Base-by-base conservation (phyloP, 768 basidiomycete genomes). In the Lepiota venenata region DNA sequence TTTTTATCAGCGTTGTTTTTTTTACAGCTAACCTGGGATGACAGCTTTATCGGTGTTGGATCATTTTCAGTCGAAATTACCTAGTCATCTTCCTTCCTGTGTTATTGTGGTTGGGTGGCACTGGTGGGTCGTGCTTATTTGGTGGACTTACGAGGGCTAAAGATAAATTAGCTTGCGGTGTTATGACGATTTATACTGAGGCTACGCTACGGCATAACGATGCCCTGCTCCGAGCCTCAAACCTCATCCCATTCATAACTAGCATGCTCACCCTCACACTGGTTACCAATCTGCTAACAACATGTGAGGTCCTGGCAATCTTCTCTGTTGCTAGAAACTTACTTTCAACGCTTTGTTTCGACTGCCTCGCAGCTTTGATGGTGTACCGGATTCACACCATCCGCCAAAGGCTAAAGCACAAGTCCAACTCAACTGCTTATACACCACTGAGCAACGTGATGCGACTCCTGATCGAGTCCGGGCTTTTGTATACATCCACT, bases 11-110 rank as follows among this genome's bases (percentile, higher is more conserved):
- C 16, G 10, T 16, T 39, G 16, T 6, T 9, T 35, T 21, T 7
- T 42, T 6, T 16, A 14, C 18, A 6, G 52, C 32, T 32, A n/a
- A 43, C 15, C 12, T 4, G 3, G 32, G 12, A 7, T 29, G 37
- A 16, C 32, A 75, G 74, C 58, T 75, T 16, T 74, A 69, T 50
- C 65, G 75, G 21, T 75, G 72, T 52, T 75, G 66, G 65, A 58
- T 74, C 32, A 63, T 77, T 8, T 74, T 71, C 47, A 61, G 63
- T 21, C 62, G 63, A 14, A 69, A 60, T 4, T 71, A 64, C 63
- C 48, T 61, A 16, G 50, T 77, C 16, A 58, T 75, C 27, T 18
- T 61, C 4, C 27, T 66, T 9, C 70, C 74, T 0, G 47, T 61
- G 4, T 2, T 71, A 10, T 57, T 75, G 18, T 77, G 74, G 72